These are phyloP conservation scores for Leptographium galeiforme DNA, from an alignment of 2,329 filamentous ascomycete genomes.

Conservation along the genomic window DNA sequence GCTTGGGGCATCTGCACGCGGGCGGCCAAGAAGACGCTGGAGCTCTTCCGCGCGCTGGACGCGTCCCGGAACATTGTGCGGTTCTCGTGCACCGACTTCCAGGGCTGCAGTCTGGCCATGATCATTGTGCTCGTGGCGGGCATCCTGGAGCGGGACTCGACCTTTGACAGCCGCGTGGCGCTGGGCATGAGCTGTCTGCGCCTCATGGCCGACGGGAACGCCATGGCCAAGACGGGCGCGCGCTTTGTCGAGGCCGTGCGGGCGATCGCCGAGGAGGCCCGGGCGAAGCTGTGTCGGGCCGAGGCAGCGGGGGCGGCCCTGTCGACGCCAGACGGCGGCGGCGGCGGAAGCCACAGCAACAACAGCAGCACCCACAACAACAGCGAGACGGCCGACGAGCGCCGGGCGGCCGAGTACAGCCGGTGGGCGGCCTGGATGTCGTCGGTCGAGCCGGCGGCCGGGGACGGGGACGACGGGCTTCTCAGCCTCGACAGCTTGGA, in stretches of 20 bases:
- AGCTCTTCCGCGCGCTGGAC: background rate
- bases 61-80: background rate
- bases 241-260: background rate
- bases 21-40: background rate
- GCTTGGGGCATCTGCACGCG: background rate
- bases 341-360: background rate
- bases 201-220: background rate
- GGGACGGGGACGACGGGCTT: background rate
- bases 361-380: background rate
- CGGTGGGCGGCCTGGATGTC: background rate
- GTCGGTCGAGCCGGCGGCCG: background rate
- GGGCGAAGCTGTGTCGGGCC: background rate
- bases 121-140: background rate
- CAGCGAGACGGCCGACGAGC: background rate
- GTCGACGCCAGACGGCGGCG: background rate
- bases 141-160: background rate
- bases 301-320: background rate
- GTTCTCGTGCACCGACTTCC: conserved; percentile 1
- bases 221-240: background rate
- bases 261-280: background rate
- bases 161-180: background rate
- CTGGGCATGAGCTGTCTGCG: background rate
- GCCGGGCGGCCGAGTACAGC: background rate
- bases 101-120: background rate
- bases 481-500: background rate